Percentiles rank a stretch among this genome's conserved stretches.
Evolutionary conservation across 768 basidiomycete genomes (phyloP).

Genomic region (Termitomyces sp.): DNA sequence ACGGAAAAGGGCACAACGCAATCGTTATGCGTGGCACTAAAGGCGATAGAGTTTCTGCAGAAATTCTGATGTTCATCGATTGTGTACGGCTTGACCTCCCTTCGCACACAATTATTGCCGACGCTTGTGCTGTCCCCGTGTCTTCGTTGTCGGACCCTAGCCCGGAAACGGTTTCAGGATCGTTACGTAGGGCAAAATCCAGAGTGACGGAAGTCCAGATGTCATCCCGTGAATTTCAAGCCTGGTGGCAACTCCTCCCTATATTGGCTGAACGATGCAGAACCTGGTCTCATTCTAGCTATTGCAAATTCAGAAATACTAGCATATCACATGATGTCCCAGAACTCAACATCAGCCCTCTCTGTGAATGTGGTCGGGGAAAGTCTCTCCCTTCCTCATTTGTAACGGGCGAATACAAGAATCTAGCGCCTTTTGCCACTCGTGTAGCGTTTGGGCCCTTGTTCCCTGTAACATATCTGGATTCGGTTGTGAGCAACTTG

Average conservation of each 20-base stretch:
- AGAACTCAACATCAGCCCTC: slow-evolving; percentile 30
- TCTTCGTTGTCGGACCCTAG: slow-evolving; percentile 4
- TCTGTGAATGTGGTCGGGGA: slow-evolving; percentile 52
- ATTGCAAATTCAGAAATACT: slow-evolving; percentile 40
- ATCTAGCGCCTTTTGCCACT: slow-evolving; percentile 37
- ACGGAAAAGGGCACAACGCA: not conserved
- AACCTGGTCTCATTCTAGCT: slow-evolving; percentile 39
- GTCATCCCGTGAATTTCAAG: slow-evolving; percentile 18
- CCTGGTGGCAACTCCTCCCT: slow-evolving; percentile 50
- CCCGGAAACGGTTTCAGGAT: not conserved
- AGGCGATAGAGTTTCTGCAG: slow-evolving; percentile 14
- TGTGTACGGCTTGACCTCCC: slow-evolving; percentile 40
- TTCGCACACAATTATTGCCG: slow-evolving; percentile 45
- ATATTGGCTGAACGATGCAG: slow-evolving; percentile 47
- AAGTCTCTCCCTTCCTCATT: slow-evolving; percentile 35
- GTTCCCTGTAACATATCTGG: slow-evolving; percentile 46
- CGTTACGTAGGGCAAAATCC: not conserved
- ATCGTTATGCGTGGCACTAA: slow-evolving; percentile 16
- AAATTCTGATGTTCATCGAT: slow-evolving; percentile 42
- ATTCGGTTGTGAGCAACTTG: slow-evolving; percentile 20
- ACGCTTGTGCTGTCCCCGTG: slow-evolving; percentile 41
- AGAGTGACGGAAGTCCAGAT: slow-evolving; percentile 9
- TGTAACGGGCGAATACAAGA: slow-evolving; percentile 26
- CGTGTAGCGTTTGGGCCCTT: slow-evolving; percentile 48
- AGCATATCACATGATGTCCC: slow-evolving; percentile 31